Conservation (phyloP, 495 filamentous ascomycete genomes). For the Trichoderma orchidacearum region DNA sequence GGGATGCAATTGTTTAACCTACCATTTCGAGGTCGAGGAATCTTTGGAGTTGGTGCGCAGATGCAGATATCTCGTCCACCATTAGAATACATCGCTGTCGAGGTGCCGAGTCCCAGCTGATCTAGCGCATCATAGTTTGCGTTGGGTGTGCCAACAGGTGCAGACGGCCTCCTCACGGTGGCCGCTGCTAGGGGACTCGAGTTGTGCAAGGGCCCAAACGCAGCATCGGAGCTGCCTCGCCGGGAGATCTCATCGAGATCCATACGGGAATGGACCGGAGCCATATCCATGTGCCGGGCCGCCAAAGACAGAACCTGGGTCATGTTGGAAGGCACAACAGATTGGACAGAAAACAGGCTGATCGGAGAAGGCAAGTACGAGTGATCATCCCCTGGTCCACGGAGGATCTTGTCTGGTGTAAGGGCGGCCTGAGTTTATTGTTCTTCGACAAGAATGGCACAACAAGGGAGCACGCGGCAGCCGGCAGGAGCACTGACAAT, state of each 20-base stretch:
- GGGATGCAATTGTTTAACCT: slow-evolving; percentile 26
- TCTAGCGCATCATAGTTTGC: slow-evolving; percentile 28
- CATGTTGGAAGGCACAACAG: not conserved
- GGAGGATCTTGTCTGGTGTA: not conserved
- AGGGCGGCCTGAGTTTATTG: not conserved
- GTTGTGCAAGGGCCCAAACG: not conserved
- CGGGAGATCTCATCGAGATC: not conserved
- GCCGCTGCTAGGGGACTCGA: not conserved
- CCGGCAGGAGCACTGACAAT: too few relatives aligned
- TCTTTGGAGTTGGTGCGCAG: slow-evolving; percentile 86
- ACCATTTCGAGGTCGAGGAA: slow-evolving; percentile 93
- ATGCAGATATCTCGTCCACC: slow-evolving; percentile 55
- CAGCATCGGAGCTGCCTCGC: not conserved
- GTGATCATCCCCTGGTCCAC: not conserved
- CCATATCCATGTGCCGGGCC: not conserved
- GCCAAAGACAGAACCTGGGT: not conserved
- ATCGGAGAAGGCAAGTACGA: not conserved
- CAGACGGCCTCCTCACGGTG: slow-evolving; percentile 27
- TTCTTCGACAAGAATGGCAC: not conserved
- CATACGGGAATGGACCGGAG: not conserved
- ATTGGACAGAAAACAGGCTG: not conserved
- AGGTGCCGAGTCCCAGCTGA: slow-evolving; percentile 24
- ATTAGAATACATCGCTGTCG: slow-evolving; percentile 12
- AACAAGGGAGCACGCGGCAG: not conserved
- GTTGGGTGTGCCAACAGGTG: slow-evolving; percentile 32